phyloP scores from a whole-genome alignment of 1,284 basidiomycete genomes.

The Phenoliferia sp. region DNA sequence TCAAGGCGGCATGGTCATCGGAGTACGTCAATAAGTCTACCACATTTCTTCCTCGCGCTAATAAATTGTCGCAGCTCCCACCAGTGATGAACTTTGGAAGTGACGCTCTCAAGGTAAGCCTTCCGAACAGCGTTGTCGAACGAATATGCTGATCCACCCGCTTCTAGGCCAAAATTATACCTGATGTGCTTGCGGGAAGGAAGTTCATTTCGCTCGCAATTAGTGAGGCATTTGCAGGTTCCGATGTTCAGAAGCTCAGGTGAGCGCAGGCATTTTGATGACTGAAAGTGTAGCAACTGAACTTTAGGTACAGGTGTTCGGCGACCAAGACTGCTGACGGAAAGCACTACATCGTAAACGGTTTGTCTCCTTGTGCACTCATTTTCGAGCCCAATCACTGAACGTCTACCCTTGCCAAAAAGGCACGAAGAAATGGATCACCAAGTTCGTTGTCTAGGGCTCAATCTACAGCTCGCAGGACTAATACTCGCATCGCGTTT shows the following conservation, averaged over 20 bases:
- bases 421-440: conserved; percentile 42
- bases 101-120: conserved; percentile 67
- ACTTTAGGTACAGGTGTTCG: conserved; percentile 55
- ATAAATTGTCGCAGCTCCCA: conserved; percentile 47
- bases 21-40: conserved; percentile 41
- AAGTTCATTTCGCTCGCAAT: conserved; percentile 82
- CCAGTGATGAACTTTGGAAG: conserved; percentile 72
- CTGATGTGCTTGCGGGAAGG: conserved; percentile 72
- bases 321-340: conserved; percentile 80
- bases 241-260: conserved; percentile 20
- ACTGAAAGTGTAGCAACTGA: conserved; percentile 8
- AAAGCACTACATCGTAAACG: conserved; percentile 75
- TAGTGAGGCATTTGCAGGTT: conserved; percentile 72
- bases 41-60: too few relatives aligned
- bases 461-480: conserved; percentile 26
- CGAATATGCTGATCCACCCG: too few relatives aligned
- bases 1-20: conserved; percentile 46
- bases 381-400: too few relatives aligned
- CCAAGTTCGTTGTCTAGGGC: conserved; percentile 40
- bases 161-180: conserved; percentile 70
- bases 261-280: too few relatives aligned
- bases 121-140: too few relatives aligned
- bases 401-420: too few relatives aligned
- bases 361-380: too few relatives aligned
- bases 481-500: background rate